A percentile compares a stretch with the other conserved stretches of the same genome.
Evolutionary conservation across 345 rosid species (phyloP).

Genomic region (Salix caprea): DNA sequence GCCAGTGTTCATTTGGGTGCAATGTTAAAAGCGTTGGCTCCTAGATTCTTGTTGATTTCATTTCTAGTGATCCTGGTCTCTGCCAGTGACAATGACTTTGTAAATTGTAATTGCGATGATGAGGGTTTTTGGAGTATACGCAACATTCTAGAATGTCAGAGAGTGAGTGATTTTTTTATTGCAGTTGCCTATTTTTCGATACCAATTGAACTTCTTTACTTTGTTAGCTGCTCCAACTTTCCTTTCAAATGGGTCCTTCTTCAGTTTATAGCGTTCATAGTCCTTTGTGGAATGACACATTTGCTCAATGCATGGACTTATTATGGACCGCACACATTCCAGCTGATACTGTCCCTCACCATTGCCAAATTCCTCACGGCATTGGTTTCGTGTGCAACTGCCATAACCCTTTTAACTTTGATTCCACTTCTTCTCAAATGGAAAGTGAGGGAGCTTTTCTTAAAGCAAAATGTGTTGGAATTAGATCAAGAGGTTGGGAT

Average conservation of each 20-base stretch:
- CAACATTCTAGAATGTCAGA: slow-evolving; percentile 73
- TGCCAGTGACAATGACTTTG: slow-evolving; percentile 49
- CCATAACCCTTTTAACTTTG: slow-evolving; percentile 79
- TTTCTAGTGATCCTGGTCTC: slow-evolving; percentile 39
- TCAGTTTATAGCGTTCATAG: slow-evolving; percentile 82
- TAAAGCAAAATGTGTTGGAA: slow-evolving; percentile 80
- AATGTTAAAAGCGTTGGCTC: slow-evolving; percentile 65
- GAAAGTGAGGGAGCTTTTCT: slow-evolving; percentile 89
- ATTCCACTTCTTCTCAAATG: slow-evolving; percentile 77
- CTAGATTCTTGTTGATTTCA: slow-evolving; percentile 43
- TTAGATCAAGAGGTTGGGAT: slow-evolving; percentile 86
- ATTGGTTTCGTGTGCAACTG: slow-evolving; percentile 84
- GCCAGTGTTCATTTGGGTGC: slow-evolving; percentile 24
- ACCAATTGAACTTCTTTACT: slow-evolving; percentile 88
- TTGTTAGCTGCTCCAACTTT: slow-evolving; percentile 77
- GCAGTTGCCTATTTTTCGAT: slow-evolving; percentile 91
- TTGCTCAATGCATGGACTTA: slow-evolving; percentile 83
- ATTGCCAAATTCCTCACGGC: slow-evolving; percentile 78
- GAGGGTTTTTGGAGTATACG: slow-evolving; percentile 69
- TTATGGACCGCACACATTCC: slow-evolving; percentile 84
- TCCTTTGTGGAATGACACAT: slow-evolving; percentile 93
- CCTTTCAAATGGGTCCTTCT: slow-evolving; percentile 98
- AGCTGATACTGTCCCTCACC: slow-evolving; percentile 72
- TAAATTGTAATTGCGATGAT: slow-evolving; percentile 76
- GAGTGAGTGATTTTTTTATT: slow-evolving; percentile 85